A percentile compares a stretch with the other conserved stretches of the same genome.
These are phyloP conservation scores for Cladophialophora psammophila DNA, from an alignment of 2,329 filamentous ascomycete genomes.

Conservation along the genomic window DNA sequence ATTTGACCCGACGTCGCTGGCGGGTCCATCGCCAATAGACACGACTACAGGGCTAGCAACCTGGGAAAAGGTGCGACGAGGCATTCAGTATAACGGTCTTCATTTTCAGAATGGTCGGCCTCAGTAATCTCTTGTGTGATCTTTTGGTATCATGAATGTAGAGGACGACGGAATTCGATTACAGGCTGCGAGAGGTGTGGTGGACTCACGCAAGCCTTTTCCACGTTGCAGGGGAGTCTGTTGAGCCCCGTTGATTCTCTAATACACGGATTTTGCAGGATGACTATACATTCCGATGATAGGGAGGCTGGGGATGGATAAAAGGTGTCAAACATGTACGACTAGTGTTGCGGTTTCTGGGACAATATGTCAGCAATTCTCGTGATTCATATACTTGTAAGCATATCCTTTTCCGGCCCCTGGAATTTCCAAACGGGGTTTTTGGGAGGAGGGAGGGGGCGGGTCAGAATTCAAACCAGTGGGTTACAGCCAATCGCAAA, in stretches of 20 bases:
- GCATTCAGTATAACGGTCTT: neutral
- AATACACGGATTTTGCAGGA: neutral
- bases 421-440: neutral
- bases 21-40: neutral
- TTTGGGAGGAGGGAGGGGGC: no score
- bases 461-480: no score
- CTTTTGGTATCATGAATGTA: neutral
- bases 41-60: neutral
- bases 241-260: neutral
- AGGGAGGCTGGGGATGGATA: neutral
- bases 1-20: neutral
- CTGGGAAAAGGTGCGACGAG: constrained; percentile 1
- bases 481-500: no score
- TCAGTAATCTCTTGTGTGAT: neutral
- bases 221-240: neutral
- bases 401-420: neutral
- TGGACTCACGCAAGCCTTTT: neutral
- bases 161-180: neutral
- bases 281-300: neutral
- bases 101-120: neutral
- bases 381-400: neutral
- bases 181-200: neutral
- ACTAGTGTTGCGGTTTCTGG: neutral
- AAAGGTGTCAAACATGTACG: neutral
- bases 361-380: neutral